A percentile compares a stretch with the other conserved stretches of the same genome.
These are phyloP conservation scores for Pseudogymnoascus sp. DNA, from an alignment of 2,329 filamentous ascomycete genomes.

Conservation along the genomic window DNA sequence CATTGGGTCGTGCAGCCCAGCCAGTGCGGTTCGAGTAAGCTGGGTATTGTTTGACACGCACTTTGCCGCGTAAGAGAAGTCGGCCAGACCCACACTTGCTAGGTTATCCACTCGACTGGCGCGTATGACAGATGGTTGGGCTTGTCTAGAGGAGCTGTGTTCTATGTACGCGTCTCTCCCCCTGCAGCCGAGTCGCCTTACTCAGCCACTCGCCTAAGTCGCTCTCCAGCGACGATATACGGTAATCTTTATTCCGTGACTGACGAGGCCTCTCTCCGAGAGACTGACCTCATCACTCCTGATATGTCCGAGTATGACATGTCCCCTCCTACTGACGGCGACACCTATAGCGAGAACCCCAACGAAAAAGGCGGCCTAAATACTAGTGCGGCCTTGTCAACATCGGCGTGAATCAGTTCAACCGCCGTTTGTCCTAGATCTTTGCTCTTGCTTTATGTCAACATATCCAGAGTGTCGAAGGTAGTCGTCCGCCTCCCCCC, in stretches of 20 bases:
- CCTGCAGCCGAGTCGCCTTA: slow-evolving; percentile 15
- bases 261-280: slow-evolving; percentile 19
- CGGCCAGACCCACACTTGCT: no score
- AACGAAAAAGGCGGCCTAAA: slow-evolving; percentile 33
- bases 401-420: slow-evolving; percentile 70
- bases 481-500: slow-evolving; percentile 36
- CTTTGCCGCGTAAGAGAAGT: no score
- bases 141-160: not conserved
- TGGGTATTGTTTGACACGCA: no score
- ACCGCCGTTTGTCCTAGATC: slow-evolving; percentile 56
- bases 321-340: slow-evolving; percentile 35
- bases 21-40: not conserved
- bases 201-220: slow-evolving; percentile 16
- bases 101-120: no score
- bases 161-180: not conserved
- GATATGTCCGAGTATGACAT: slow-evolving; percentile 22
- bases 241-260: slow-evolving; percentile 12
- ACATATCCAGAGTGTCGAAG: slow-evolving; percentile 12
- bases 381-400: slow-evolving; percentile 53
- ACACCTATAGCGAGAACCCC: slow-evolving; percentile 32
- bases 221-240: slow-evolving; percentile 9
- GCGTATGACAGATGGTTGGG: not conserved
- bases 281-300: slow-evolving; percentile 21
- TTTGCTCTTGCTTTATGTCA: slow-evolving; percentile 58
- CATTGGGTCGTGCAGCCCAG: not conserved